Percentiles rank a stretch among this genome's conserved stretches.
These are phyloP conservation scores for Neoarthrinium moseri DNA, from an alignment of 2,329 filamentous ascomycete species.

Conservation along the genomic window DNA sequence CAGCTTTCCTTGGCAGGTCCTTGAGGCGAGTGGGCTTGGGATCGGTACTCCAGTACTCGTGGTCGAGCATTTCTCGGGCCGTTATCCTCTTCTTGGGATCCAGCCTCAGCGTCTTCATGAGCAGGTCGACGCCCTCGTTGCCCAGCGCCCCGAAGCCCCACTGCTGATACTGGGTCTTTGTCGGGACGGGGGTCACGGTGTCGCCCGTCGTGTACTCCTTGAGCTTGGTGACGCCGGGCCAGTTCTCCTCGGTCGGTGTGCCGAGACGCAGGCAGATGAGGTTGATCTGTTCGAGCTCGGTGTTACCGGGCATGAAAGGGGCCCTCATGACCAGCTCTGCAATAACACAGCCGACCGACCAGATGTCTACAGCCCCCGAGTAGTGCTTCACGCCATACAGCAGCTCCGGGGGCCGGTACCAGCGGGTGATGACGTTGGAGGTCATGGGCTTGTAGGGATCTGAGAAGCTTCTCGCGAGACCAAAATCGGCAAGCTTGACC, in stretches of 20 bases:
- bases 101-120: slow-evolving; percentile 80
- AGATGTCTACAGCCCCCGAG: slow-evolving; percentile 86
- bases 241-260: slow-evolving; percentile 89
- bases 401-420: slow-evolving; percentile 94
- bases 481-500: slow-evolving; percentile 96
- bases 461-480: slow-evolving; percentile 83
- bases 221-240: slow-evolving; percentile 85
- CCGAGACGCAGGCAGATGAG: slow-evolving; percentile 84
- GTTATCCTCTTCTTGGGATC: slow-evolving; percentile 85
- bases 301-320: slow-evolving; percentile 80
- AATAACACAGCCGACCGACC: slow-evolving; percentile 91
- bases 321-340: slow-evolving; percentile 83
- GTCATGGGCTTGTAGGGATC: slow-evolving; percentile 91
- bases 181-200: slow-evolving; percentile 57
- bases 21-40: slow-evolving; percentile 81
- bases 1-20: slow-evolving; percentile 76
- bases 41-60: slow-evolving; percentile 82
- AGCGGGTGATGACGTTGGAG: slow-evolving; percentile 90
- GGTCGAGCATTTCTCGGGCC: slow-evolving; percentile 73
- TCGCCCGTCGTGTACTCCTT: slow-evolving; percentile 76
- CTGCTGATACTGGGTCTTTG: slow-evolving; percentile 69
- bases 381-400: slow-evolving; percentile 90
- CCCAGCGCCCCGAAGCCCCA: slow-evolving; percentile 83
- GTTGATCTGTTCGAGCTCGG: slow-evolving; percentile 81
- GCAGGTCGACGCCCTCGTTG: slow-evolving; percentile 77